Conservation (phyloP, 176 grass and related monocot species). For the Typha latifolia region DNA sequence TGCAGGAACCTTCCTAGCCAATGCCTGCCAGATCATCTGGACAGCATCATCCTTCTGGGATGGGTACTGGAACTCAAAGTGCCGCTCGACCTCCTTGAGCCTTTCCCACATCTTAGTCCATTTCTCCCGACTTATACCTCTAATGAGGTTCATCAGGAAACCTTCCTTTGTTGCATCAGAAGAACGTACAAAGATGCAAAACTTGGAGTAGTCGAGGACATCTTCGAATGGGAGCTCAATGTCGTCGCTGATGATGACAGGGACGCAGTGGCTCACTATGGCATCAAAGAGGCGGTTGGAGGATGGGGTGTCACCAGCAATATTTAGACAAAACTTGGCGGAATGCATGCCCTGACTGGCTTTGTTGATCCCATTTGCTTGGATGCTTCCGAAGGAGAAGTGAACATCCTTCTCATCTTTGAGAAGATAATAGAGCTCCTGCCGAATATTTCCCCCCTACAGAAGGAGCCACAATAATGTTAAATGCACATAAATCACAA, state of each 20-base stretch:
- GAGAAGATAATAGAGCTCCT: constrained; percentile 70
- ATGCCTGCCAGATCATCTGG: constrained; percentile 77
- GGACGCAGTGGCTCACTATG: constrained; percentile 65
- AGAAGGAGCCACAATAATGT: not conserved
- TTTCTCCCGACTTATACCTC: constrained; percentile 31
- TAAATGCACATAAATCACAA: not conserved
- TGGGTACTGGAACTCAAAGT: constrained; percentile 64
- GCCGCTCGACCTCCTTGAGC: constrained; percentile 63
- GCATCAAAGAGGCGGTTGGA: constrained; percentile 90
- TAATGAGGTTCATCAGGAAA: constrained; percentile 45
- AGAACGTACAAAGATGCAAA: constrained; percentile 65
- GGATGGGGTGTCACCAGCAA: constrained; percentile 83
- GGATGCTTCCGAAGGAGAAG: constrained; percentile 70
- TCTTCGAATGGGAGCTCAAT: constrained; percentile 88
- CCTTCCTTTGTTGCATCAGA: constrained; percentile 63
- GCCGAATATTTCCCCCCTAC: constrained; percentile 72
- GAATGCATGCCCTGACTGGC: constrained; percentile 69
- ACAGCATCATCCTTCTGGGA: constrained; percentile 58
- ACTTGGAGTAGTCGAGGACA: constrained; percentile 63
- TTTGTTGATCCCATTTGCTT: constrained; percentile 70
- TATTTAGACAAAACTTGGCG: constrained; percentile 85
- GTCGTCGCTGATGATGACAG: constrained; percentile 71
- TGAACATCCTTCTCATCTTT: constrained; percentile 66
- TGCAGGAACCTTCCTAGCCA: constrained; percentile 51
- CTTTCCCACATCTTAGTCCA: constrained; percentile 73